These are phyloP conservation scores for Fusarium xylarioides DNA, from an alignment of 2,329 filamentous ascomycete genomes.

Conservation along the genomic window DNA sequence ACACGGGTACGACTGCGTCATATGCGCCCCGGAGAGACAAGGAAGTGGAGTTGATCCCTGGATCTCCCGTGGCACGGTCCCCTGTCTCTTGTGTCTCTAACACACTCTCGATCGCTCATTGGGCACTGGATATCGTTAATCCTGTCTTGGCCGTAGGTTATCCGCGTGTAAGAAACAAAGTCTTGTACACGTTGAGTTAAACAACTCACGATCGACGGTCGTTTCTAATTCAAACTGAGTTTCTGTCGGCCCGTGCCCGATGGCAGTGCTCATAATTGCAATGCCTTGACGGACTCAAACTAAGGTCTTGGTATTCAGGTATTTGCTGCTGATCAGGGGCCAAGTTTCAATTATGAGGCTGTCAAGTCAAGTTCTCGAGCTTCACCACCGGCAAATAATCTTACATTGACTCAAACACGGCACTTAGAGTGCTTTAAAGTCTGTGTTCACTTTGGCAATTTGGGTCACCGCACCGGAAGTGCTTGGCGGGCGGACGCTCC, in stretches of 20 bases:
- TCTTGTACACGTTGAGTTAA: constrained; percentile 27
- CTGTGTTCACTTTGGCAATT: constrained; percentile 21
- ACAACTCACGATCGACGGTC: constrained; percentile 28
- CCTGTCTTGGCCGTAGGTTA: constrained; percentile 13
- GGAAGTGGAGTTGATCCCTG: constrained; percentile 33
- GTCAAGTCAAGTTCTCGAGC: constrained; percentile 8
- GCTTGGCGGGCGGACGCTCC: constrained; percentile 24
- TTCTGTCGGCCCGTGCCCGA: constrained; percentile 8
- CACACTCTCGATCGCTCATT: constrained; percentile 33
- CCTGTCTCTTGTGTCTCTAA: constrained; percentile 33
- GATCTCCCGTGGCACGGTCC: constrained; percentile 33
- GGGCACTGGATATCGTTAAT: constrained; percentile 10
- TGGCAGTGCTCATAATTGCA: neutral
- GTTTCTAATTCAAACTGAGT: constrained; percentile 24
- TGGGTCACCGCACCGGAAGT: constrained; percentile 11
- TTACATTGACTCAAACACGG: neutral
- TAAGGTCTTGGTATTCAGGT: constrained; percentile 3
- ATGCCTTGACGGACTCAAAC: neutral
- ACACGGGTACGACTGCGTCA: constrained; percentile 43
- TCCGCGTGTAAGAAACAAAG: constrained; percentile 28
- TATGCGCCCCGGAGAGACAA: constrained; percentile 41
- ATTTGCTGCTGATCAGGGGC: neutral
- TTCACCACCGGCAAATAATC: neutral
- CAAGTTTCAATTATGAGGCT: constrained; percentile 19
- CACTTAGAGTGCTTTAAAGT: neutral